Conservation (phyloP, 208 protist genomes). For the Leishmania gerbilli region DNA sequence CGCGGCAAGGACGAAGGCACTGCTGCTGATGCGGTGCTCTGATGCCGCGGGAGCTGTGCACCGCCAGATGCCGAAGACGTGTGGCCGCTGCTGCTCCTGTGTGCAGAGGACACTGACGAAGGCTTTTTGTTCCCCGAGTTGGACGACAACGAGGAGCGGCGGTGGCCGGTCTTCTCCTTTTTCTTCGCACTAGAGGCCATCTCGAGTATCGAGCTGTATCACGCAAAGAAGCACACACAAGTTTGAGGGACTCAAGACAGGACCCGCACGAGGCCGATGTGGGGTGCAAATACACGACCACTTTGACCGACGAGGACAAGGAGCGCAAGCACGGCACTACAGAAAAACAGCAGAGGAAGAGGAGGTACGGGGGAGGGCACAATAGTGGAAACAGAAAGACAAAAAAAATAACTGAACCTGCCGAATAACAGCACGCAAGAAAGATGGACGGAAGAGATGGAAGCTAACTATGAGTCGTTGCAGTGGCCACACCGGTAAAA, state of each 20-base stretch:
- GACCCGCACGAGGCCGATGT: background rate
- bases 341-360: background rate
- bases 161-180: conserved; percentile 22
- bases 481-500: background rate
- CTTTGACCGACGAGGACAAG: background rate
- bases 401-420: background rate
- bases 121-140: conserved; percentile 12
- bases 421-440: background rate
- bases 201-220: background rate
- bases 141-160: conserved; percentile 12
- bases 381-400: background rate
- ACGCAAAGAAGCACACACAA: too few species aligned
- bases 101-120: background rate
- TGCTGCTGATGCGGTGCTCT: background rate
- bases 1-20: background rate
- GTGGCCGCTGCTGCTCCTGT: conserved; percentile 1
- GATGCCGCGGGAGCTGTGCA: background rate
- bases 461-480: background rate
- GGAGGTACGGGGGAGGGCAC: background rate
- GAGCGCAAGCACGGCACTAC: background rate
- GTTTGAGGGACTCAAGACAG: background rate
- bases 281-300: background rate
- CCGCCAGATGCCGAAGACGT: background rate
- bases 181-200: conserved; percentile 20
- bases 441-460: background rate